Percentiles rank a stretch among this genome's conserved stretches.
These are phyloP conservation scores for Castanospermum australe DNA, from an alignment of 306 rosid genomes.

Conservation along the genomic window DNA sequence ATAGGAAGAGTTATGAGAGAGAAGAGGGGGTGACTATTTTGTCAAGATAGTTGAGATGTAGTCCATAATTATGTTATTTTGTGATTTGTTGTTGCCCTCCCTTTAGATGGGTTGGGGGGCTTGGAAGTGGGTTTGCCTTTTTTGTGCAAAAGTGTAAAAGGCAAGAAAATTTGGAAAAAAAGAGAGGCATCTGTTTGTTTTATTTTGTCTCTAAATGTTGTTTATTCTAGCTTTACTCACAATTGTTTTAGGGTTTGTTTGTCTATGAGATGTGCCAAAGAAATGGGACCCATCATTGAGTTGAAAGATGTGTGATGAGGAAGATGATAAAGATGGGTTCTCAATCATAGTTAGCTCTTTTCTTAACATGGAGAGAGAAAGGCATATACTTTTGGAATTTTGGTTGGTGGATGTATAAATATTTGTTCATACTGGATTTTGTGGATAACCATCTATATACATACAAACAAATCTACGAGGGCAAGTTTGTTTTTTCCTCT, in stretches of 20 bases:
- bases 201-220: neutral
- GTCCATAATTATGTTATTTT: neutral
- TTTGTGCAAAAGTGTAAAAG: neutral
- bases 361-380: neutral
- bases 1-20: neutral
- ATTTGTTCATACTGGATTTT: neutral
- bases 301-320: neutral
- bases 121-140: neutral
- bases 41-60: neutral
- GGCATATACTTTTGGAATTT: neutral
- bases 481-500: neutral
- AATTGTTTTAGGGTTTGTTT: neutral
- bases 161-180: no score
- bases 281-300: neutral
- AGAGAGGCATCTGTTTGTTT: no score
- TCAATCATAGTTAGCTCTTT: neutral
- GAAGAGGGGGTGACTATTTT: neutral
- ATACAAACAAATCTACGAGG: neutral
- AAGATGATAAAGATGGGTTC: neutral
- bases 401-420: neutral
- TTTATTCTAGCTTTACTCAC: neutral
- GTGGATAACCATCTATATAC: neutral
- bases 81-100: neutral
- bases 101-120: neutral
- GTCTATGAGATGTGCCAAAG: neutral